Conservation (phyloP, 345 rosid species). For the Gossypium mustelinum region DNA sequence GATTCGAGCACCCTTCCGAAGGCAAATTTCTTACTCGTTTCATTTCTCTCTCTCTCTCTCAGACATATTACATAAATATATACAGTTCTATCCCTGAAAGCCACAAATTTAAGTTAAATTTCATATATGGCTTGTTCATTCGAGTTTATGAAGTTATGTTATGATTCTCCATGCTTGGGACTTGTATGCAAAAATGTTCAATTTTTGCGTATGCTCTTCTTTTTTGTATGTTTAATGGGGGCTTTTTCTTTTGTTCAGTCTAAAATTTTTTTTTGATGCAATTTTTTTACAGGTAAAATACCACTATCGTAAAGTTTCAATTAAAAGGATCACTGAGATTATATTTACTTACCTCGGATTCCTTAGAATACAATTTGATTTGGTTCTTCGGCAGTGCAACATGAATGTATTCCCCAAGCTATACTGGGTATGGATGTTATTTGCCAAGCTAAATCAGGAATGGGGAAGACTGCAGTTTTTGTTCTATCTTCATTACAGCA, state of each 20-base stretch:
- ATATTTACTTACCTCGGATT: slow-evolving; percentile 70
- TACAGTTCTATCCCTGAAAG: not conserved
- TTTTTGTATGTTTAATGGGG: not conserved
- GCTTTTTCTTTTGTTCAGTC: not conserved
- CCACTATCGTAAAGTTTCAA: slow-evolving; percentile 46
- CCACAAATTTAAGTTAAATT: not conserved
- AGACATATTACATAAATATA: not conserved
- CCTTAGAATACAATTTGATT: slow-evolving; percentile 71
- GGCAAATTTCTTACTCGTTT: slow-evolving; percentile 37
- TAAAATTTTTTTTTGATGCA: not conserved
- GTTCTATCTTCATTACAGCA: slow-evolving; percentile 88
- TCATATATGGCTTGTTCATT: not conserved
- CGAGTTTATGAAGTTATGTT: not conserved
- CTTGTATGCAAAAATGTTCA: not conserved
- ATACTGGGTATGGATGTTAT: slow-evolving; percentile 96
- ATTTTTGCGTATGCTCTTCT: not conserved
- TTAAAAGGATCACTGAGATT: slow-evolving; percentile 58
- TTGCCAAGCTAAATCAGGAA: slow-evolving; percentile 99
- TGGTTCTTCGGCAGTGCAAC: slow-evolving; percentile 93
- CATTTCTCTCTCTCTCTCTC: not conserved
- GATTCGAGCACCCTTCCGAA: slow-evolving; percentile 99
- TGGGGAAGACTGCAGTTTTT: slow-evolving; percentile 99
- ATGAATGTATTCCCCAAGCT: slow-evolving; percentile 98
- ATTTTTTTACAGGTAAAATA: slow-evolving; percentile 49
- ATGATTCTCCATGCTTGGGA: not conserved